Percentiles rank a stretch among this genome's conserved stretches.
Evolutionary conservation across 805 yeast species (phyloP).

Genomic region (Metschnikowia borealis): DNA sequence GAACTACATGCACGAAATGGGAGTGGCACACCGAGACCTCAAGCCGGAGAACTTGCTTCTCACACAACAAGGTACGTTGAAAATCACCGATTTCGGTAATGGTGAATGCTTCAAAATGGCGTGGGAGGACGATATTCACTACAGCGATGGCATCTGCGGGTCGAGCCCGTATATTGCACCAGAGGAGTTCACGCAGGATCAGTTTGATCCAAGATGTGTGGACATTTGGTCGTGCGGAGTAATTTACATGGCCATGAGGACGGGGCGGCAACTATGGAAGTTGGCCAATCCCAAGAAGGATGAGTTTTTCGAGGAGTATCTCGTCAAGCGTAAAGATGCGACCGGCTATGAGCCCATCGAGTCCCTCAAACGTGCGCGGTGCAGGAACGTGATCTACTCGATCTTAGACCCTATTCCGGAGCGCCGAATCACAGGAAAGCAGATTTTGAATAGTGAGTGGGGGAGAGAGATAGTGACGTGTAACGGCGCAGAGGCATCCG

Average conservation of each 20-base stretch:
- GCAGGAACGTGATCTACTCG: conserved; percentile 90
- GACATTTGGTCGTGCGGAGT: conserved; percentile 95
- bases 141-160: conserved; percentile 77
- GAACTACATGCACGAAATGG: conserved; percentile 83
- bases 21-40: conserved; percentile 84
- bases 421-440: conserved; percentile 83
- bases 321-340: conserved; percentile 73
- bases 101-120: conserved; percentile 82
- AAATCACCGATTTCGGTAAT: conserved; percentile 87
- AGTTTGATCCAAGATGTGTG: conserved; percentile 76
- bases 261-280: conserved; percentile 92
- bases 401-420: conserved; percentile 88
- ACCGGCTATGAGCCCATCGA: conserved; percentile 93
- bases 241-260: conserved; percentile 88
- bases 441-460: conserved; percentile 91
- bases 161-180: conserved; percentile 91
- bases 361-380: conserved; percentile 73
- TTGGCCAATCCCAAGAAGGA: conserved; percentile 71
- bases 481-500: conserved; percentile 51
- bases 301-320: conserved; percentile 71
- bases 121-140: conserved; percentile 70
- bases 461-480: conserved; percentile 84
- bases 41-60: conserved; percentile 82
- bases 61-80: conserved; percentile 67
- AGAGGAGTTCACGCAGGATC: conserved; percentile 63